Conservation (phyloP, 768 basidiomycete species). For the Tulasnella sp. region DNA sequence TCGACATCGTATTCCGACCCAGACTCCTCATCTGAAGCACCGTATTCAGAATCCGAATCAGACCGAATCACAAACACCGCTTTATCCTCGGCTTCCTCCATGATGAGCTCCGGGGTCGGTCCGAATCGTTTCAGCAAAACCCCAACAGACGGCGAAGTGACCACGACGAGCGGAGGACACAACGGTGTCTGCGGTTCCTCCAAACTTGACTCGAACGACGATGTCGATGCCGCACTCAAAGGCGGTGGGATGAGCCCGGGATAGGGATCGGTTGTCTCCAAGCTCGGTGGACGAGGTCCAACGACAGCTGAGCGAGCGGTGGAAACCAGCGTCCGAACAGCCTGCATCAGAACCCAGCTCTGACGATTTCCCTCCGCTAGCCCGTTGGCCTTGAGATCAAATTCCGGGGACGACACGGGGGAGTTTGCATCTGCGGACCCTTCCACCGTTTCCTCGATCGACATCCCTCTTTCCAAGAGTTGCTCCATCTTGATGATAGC, state of each 20-base stretch:
- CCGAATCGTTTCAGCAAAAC: neutral
- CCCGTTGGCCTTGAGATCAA: neutral
- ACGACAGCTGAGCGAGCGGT: neutral
- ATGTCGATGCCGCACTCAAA: neutral
- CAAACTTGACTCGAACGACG: neutral
- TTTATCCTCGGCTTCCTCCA: neutral
- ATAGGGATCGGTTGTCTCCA: neutral
- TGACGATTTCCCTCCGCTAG: neutral
- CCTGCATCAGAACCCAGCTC: neutral
- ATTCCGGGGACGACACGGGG: neutral
- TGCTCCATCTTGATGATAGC: neutral
- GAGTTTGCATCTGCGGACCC: neutral
- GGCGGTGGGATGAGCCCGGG: neutral
- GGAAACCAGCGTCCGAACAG: neutral
- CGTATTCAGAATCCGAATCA: neutral
- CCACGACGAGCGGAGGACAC: constrained; percentile 3
- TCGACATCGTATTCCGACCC: neutral
- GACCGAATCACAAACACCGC: neutral
- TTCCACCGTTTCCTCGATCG: neutral
- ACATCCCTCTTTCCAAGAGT: neutral
- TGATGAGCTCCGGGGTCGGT: neutral
- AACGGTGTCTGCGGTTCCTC: neutral
- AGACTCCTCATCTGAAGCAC: neutral
- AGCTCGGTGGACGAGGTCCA: neutral
- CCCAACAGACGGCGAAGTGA: neutral